Percentiles rank a stretch among this genome's conserved stretches.
Conservation (phyloP, 2,329 filamentous ascomycete genomes). For the Diaporthe nobilis region DNA sequence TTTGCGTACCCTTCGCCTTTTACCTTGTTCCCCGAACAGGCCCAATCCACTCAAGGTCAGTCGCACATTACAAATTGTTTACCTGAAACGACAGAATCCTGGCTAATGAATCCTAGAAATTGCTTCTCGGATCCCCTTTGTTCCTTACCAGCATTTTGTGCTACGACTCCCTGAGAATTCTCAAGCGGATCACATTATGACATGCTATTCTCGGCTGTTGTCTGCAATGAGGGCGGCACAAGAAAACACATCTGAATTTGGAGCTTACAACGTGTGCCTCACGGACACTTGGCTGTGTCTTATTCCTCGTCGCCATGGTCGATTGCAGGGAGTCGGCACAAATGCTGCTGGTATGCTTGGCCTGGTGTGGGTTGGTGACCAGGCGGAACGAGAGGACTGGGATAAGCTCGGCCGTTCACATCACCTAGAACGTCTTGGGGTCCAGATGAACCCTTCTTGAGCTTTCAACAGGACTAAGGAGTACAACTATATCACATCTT, state of each 20-base stretch:
- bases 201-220: neutral
- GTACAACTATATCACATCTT: neutral
- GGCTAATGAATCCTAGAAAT: neutral
- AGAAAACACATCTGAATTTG: neutral
- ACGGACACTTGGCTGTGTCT: neutral
- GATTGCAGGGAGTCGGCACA: neutral
- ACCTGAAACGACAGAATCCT: neutral
- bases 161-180: neutral
- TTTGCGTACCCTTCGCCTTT: neutral
- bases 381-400: neutral
- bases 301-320: neutral
- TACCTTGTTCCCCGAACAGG: neutral
- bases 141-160: neutral
- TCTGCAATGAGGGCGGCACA: neutral
- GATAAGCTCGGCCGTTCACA: neutral
- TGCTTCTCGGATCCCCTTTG: neutral
- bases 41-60: neutral
- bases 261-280: neutral
- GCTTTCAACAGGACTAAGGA: neutral
- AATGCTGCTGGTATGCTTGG: slow-evolving; percentile 3
- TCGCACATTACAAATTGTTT: neutral
- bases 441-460: neutral
- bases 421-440: neutral
- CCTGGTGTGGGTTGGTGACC: neutral
- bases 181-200: neutral